These are phyloP conservation scores for Fusarium sp. DNA, from an alignment of 2,329 filamentous ascomycete genomes.

Conservation along the genomic window DNA sequence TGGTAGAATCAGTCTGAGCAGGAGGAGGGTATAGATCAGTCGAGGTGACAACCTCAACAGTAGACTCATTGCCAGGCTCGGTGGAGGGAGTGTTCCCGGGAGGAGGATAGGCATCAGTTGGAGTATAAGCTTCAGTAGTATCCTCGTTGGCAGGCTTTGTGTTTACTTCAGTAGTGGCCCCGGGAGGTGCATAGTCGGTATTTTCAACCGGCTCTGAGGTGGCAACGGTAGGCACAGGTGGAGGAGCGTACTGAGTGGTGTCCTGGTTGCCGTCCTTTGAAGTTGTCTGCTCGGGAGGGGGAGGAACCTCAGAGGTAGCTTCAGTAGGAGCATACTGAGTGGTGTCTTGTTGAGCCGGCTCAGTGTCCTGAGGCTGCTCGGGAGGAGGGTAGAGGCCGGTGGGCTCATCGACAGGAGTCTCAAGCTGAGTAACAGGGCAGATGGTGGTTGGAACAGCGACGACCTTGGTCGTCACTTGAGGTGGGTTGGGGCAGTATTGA, in stretches of 20 bases:
- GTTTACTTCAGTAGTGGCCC: slow-evolving; percentile 1
- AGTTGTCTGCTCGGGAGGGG: slow-evolving; percentile 5
- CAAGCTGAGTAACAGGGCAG: neutral
- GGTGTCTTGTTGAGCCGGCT: slow-evolving; percentile 15
- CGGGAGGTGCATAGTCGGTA: slow-evolving; percentile 13
- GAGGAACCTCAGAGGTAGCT: neutral
- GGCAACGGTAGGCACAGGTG: slow-evolving; percentile 17
- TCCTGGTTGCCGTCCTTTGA: neutral
- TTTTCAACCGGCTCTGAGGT: slow-evolving; percentile 13
- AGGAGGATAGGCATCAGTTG: slow-evolving; percentile 3
- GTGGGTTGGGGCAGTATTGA: neutral
- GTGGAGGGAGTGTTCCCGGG: neutral
- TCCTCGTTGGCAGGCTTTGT: slow-evolving; percentile 12
- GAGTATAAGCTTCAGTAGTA: slow-evolving; percentile 1
- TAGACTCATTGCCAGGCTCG: neutral
- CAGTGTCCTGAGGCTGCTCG: neutral
- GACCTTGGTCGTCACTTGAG: neutral
- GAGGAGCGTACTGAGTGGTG: slow-evolving; percentile 14
- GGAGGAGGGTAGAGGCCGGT: slow-evolving; percentile 1
- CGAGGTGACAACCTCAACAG: slow-evolving; percentile 3
- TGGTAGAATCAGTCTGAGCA: slow-evolving; percentile 10
- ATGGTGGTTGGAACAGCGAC: slow-evolving; percentile 7
- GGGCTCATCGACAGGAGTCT: neutral
- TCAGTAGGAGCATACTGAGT: slow-evolving; percentile 8
- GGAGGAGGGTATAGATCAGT: slow-evolving; percentile 25